phyloP scores from a whole-genome alignment of 768 basidiomycete genomes.

The Trametes meyenii region DNA sequence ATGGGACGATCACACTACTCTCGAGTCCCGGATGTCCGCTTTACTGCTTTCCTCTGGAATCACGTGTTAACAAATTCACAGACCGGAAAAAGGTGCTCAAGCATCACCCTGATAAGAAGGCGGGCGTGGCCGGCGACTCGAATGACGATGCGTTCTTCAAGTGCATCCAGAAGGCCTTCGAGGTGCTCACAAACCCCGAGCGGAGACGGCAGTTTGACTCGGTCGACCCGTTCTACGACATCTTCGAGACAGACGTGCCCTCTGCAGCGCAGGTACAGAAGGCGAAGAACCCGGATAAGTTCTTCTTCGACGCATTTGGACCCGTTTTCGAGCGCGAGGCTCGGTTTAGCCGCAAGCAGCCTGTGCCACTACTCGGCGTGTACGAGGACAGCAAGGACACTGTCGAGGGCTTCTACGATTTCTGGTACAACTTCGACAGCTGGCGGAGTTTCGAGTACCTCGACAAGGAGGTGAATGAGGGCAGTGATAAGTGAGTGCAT shows the following conservation, averaged over 20 bases:
- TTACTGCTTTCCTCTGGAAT: not conserved
- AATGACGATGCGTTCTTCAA: constrained; percentile 99
- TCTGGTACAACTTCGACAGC: constrained; percentile 99
- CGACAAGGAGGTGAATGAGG: constrained; percentile 99
- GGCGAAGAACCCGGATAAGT: constrained; percentile 49
- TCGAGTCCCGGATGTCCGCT: not conserved
- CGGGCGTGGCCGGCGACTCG: constrained; percentile 72
- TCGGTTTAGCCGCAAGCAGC: constrained; percentile 87
- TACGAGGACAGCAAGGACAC: constrained; percentile 73
- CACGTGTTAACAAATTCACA: constrained; percentile 35
- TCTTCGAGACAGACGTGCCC: constrained; percentile 79
- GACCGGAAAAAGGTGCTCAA: constrained; percentile 99
- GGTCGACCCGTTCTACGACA: constrained; percentile 79
- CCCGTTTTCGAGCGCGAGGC: constrained; percentile 91
- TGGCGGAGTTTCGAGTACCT: constrained; percentile 98
- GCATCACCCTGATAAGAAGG: constrained; percentile 98
- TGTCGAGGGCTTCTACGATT: constrained; percentile 95
- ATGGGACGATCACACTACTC: no score
- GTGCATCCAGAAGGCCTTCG: constrained; percentile 98
- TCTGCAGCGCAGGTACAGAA: constrained; percentile 59
- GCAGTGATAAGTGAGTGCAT: constrained; percentile 82
- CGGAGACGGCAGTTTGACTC: constrained; percentile 95
- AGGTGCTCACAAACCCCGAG: constrained; percentile 85
- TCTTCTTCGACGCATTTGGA: constrained; percentile 72
- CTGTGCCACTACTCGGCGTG: constrained; percentile 80